Conservation (phyloP, 1,284 basidiomycete genomes). For the Ceratobasidium sp. region DNA sequence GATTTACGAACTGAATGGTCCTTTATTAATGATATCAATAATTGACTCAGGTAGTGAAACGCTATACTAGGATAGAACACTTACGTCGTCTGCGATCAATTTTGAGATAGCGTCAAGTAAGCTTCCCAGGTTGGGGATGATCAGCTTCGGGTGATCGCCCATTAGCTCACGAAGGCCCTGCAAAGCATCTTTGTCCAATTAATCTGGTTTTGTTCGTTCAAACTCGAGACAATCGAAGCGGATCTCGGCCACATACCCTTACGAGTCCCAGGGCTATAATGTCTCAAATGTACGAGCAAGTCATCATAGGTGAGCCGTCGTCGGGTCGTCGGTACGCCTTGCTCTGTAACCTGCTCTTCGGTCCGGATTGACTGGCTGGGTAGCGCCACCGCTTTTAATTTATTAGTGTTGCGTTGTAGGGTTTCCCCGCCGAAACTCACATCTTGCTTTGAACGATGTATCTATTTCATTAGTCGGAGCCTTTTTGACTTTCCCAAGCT, state of each 20-base stretch:
- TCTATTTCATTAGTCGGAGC: constrained; percentile 83
- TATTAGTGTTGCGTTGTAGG: not conserved
- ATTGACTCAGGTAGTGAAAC: constrained; percentile 19
- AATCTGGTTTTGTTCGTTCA: not conserved
- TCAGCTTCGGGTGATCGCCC: constrained; percentile 64
- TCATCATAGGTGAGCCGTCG: constrained; percentile 79
- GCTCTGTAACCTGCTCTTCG: constrained; percentile 55
- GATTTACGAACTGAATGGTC: constrained; percentile 55
- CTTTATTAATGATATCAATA: constrained; percentile 55
- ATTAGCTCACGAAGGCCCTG: constrained; percentile 81
- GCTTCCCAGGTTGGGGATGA: constrained; percentile 63
- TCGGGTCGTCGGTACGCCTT: constrained; percentile 69
- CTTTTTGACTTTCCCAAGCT: constrained; percentile 94
- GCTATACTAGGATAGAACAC: constrained; percentile 43
- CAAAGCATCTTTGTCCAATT: constrained; percentile 68
- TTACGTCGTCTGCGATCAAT: constrained; percentile 80
- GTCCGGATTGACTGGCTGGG: constrained; percentile 78
- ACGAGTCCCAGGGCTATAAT: constrained; percentile 77
- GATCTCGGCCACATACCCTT: constrained; percentile 59
- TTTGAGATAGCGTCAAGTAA: constrained; percentile 72
- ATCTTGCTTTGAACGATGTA: constrained; percentile 92
- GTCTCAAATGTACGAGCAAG: constrained; percentile 77
- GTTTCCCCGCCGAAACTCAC: constrained; percentile 55
- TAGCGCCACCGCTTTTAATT: constrained; percentile 76
- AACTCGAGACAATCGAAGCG: constrained; percentile 17